These are phyloP conservation scores for Botrytis hyacinthi DNA, from an alignment of 2,329 filamentous ascomycete genomes.

Conservation along the genomic window DNA sequence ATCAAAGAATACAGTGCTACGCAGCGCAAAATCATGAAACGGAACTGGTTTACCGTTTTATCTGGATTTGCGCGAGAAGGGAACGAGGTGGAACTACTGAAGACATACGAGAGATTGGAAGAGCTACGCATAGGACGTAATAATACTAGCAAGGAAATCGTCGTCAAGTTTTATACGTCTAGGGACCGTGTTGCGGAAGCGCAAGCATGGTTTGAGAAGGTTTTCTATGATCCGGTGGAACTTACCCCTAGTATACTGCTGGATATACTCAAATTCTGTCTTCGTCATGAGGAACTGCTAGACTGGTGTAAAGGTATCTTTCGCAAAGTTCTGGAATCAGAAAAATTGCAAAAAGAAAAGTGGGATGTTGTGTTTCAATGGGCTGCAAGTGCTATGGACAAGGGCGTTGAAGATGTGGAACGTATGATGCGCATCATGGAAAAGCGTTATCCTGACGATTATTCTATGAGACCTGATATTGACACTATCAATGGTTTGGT, in stretches of 20 bases:
- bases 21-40: conserved; percentile 34
- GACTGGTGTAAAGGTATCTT: conserved; percentile 64
- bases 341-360: conserved; percentile 49
- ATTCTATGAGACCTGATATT: conserved; percentile 58
- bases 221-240: background rate
- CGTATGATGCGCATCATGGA: conserved; percentile 70
- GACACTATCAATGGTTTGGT: conserved; percentile 76
- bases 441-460: conserved; percentile 47
- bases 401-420: conserved; percentile 68
- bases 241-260: conserved; percentile 40
- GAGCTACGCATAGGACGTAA: conserved; percentile 47
- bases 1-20: background rate
- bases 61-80: conserved; percentile 61
- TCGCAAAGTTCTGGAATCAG: conserved; percentile 42
- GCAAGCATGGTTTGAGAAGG: conserved; percentile 64
- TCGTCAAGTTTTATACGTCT: conserved; percentile 62
- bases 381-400: conserved; percentile 67
- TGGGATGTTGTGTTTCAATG: conserved; percentile 76
- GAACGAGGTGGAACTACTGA: conserved; percentile 55
- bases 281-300: conserved; percentile 53
- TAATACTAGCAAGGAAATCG: conserved; percentile 48
- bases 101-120: conserved; percentile 53
- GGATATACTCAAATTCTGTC: conserved; percentile 58
- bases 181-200: conserved; percentile 58
- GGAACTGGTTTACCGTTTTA: conserved; percentile 50